Evolutionary conservation across 1,284 basidiomycete species (phyloP).

Genomic region (Anthracocystis panici-leucophaei): DNA sequence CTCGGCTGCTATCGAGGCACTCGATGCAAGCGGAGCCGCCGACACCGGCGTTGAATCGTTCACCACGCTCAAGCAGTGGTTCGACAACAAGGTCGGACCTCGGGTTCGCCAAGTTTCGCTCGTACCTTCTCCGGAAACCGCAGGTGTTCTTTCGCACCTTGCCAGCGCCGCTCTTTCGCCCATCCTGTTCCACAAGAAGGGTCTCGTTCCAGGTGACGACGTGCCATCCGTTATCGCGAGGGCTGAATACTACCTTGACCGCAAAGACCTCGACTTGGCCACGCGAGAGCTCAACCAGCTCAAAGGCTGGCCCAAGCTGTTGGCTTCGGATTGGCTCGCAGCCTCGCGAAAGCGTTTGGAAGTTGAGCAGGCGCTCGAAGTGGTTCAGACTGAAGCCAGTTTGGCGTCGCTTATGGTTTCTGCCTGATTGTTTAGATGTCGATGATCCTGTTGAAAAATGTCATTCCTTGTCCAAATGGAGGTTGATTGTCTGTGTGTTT

Average conservation of each 20-base stretch:
- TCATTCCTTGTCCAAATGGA: not conserved
- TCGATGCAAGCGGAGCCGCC: constrained; percentile 79
- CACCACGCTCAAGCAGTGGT: constrained; percentile 89
- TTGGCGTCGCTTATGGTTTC: constrained; percentile 73
- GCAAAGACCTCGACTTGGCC: constrained; percentile 92
- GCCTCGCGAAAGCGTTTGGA: constrained; percentile 89
- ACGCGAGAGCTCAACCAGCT: constrained; percentile 92
- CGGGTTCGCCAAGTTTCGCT: constrained; percentile 87
- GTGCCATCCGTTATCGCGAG: constrained; percentile 86
- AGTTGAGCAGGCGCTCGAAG: constrained; percentile 91
- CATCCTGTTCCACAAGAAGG: constrained; percentile 83
- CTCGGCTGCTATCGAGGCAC: constrained; percentile 50
- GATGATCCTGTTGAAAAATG: not conserved
- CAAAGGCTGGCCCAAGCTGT: constrained; percentile 79
- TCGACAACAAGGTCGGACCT: constrained; percentile 84
- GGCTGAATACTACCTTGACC: constrained; percentile 88
- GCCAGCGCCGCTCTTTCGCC: constrained; percentile 81
- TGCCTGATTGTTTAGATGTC: constrained; percentile 14
- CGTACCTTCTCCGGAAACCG: constrained; percentile 79
- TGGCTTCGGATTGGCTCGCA: constrained; percentile 90
- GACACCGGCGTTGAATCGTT: constrained; percentile 88
- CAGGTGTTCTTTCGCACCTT: constrained; percentile 88
- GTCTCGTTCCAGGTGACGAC: constrained; percentile 79
- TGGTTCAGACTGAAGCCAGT: constrained; percentile 85
- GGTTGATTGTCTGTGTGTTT: not conserved